These are phyloP conservation scores for Omphalotus guepiniiformis DNA, from an alignment of 768 basidiomycete genomes.

Conservation along the genomic window DNA sequence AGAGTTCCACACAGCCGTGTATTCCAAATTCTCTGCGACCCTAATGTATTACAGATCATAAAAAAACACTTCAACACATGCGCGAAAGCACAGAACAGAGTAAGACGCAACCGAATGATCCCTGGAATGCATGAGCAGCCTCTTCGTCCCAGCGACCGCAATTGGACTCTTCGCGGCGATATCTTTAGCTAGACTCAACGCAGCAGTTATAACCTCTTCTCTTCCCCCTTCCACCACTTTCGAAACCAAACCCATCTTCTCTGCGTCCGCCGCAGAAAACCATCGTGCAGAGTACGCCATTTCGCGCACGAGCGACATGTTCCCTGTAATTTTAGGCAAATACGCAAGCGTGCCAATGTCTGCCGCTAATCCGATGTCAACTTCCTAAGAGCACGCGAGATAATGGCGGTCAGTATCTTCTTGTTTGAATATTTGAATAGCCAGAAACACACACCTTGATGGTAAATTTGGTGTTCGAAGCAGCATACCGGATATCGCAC, in stretches of 20 bases:
- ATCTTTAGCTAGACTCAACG: conserved; percentile 57
- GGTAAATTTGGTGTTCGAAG: conserved; percentile 55
- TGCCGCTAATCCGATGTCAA: conserved; percentile 82
- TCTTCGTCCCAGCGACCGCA: conserved; percentile 75
- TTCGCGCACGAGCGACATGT: conserved; percentile 68
- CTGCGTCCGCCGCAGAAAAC: conserved; percentile 70
- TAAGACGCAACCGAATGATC: conserved; percentile 66
- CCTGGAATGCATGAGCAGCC: conserved; percentile 68
- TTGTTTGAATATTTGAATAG: no score
- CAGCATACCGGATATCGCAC: conserved; percentile 78
- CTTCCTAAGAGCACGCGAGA: conserved; percentile 49
- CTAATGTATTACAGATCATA: conserved; percentile 14
- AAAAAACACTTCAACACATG: neutral
- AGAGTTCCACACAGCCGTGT: conserved; percentile 55
- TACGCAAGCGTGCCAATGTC: conserved; percentile 86
- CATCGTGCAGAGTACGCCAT: conserved; percentile 68
- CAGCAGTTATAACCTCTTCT: conserved; percentile 61
- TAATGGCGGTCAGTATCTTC: neutral
- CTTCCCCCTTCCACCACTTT: conserved; percentile 61
- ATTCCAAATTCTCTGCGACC: conserved; percentile 46
- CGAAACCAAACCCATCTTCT: conserved; percentile 69
- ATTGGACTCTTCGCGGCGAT: conserved; percentile 79
- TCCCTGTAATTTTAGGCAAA: conserved; percentile 73
- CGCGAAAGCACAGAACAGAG: neutral
- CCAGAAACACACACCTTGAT: conserved; percentile 55